Evolutionary conservation across 192 early-diverging fungal species (phyloP).

Genomic region (Coemansia furcata): DNA sequence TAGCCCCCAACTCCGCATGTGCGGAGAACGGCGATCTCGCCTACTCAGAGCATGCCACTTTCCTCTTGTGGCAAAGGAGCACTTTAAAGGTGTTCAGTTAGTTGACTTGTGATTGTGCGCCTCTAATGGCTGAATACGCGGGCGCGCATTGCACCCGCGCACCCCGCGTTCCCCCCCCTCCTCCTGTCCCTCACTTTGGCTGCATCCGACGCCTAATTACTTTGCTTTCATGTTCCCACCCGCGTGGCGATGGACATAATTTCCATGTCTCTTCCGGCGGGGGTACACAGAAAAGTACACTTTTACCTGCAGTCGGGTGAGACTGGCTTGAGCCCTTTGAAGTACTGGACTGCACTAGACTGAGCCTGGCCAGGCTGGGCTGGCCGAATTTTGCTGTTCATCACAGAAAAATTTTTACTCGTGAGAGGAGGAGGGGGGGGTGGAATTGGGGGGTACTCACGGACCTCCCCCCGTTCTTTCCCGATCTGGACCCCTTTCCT

Average conservation of each 20-base stretch:
- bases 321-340: background rate
- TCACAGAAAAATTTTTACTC: background rate
- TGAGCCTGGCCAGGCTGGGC: background rate
- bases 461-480: background rate
- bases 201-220: background rate
- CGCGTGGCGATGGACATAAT: background rate
- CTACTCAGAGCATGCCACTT: conserved; percentile 1
- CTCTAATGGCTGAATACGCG: background rate
- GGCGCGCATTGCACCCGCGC: background rate
- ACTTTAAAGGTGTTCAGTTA: background rate
- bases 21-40: background rate
- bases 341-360: background rate
- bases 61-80: background rate
- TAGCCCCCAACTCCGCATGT: conserved; percentile 5
- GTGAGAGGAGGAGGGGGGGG: background rate
- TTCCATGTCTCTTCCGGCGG: background rate
- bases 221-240: background rate
- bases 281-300: background rate
- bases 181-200: background rate
- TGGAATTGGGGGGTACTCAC: background rate
- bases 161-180: background rate
- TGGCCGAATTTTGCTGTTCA: background rate
- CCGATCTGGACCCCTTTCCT: background rate
- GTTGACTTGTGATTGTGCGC: background rate
- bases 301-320: background rate